Percentiles rank a stretch among this genome's conserved stretches.
phyloP scores from a whole-genome alignment of 2,329 filamentous ascomycete species.

The Myriosclerotinia curreyana region DNA sequence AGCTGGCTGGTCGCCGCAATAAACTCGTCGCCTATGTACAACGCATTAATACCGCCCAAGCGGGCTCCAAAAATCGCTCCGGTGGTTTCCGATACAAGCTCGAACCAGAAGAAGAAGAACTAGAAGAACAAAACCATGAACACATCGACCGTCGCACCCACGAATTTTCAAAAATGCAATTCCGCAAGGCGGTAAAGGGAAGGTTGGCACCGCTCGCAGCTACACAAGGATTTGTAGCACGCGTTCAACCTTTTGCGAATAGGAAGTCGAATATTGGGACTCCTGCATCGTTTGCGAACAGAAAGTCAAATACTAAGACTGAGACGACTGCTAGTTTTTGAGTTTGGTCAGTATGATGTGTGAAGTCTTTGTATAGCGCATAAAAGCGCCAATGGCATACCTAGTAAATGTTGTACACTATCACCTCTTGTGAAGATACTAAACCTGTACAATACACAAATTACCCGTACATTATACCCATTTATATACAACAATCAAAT shows the following conservation, averaged over 20 bases:
- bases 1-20: conserved; percentile 35
- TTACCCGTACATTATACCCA: not conserved
- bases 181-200: not conserved
- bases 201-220: conserved; percentile 7
- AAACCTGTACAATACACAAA: not conserved
- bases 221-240: conserved; percentile 6
- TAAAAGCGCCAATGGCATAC: not conserved
- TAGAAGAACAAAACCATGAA: not conserved
- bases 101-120: conserved; percentile 1
- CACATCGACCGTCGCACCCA: conserved; percentile 30
- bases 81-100: not conserved
- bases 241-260: conserved; percentile 8
- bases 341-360: not conserved
- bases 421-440: not conserved
- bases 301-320: not conserved
- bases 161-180: conserved; percentile 14
- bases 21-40: conserved; percentile 39
- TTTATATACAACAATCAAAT: not conserved
- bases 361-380: not conserved
- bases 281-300: conserved; percentile 13
- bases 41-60: not conserved
- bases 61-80: not conserved
- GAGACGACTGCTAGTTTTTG: conserved; percentile 2
- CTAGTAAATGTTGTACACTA: not conserved
- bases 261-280: not conserved